Percentiles rank a stretch among this genome's conserved stretches.
Evolutionary conservation across 1,284 basidiomycete genomes (phyloP).

Genomic region (Cutaneotrichosporon cavernicola): DNA sequence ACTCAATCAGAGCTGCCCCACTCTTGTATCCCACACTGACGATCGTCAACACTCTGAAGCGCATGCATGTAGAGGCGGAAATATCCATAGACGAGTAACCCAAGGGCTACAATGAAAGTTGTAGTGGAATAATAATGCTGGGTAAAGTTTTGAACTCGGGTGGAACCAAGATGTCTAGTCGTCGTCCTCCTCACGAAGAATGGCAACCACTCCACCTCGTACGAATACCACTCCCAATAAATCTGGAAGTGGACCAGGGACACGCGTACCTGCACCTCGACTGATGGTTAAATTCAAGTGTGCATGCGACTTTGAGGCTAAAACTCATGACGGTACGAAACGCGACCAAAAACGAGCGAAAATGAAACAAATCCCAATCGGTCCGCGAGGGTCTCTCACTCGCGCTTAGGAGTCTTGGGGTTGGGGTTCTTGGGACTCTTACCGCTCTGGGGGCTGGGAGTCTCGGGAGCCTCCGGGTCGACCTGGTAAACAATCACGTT

Average conservation of each 20-base stretch:
- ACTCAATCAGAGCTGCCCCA: no score
- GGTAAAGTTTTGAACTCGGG: no score
- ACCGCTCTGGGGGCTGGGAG: no score
- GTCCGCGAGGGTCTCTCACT: neutral
- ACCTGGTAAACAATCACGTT: neutral
- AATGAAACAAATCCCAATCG: no score
- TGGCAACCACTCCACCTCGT: neutral
- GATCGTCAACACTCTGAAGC: no score
- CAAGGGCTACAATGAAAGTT: no score
- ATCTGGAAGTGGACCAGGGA: neutral
- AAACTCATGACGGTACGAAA: neutral
- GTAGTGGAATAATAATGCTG: no score
- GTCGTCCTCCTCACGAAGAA: neutral
- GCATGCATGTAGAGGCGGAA: no score
- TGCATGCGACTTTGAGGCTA: neutral
- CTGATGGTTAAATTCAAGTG: neutral
- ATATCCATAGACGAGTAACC: no score
- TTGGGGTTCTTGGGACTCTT: neutral
- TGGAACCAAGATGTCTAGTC: neutral
- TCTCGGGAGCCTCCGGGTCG: neutral
- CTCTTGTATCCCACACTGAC: no score
- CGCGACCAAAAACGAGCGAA: no score
- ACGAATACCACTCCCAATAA: neutral
- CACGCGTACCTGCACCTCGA: neutral
- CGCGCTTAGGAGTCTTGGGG: neutral